Conservation (phyloP, 768 basidiomycete genomes). For the Boletus sp. region DNA sequence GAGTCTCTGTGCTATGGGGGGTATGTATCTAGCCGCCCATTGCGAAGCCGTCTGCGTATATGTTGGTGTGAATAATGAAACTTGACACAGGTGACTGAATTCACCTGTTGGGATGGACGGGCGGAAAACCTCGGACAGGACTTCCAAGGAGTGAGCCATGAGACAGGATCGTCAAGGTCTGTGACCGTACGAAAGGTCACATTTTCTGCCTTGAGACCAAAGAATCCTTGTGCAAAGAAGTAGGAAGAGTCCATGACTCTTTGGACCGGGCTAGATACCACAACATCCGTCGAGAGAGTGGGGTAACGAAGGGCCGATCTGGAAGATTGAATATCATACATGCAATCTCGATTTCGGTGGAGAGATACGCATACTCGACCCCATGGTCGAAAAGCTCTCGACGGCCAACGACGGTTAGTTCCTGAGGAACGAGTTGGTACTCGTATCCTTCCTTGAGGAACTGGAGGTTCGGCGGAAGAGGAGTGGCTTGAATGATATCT, state of each 20-base stretch:
- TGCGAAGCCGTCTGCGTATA: slow-evolving; percentile 16
- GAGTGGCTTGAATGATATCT: slow-evolving; percentile 22
- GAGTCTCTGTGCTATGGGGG: slow-evolving; percentile 34
- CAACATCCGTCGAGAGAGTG: slow-evolving; percentile 13
- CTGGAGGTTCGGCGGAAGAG: slow-evolving; percentile 32
- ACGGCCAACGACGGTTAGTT: slow-evolving; percentile 37
- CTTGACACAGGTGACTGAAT: neutral
- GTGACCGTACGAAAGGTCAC: slow-evolving; percentile 29
- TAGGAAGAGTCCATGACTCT: slow-evolving; percentile 39
- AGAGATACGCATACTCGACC: slow-evolving; percentile 27
- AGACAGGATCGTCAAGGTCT: slow-evolving; percentile 35
- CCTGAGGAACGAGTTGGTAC: slow-evolving; percentile 32
- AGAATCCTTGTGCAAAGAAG: slow-evolving; percentile 40
- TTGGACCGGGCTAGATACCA: slow-evolving; percentile 13
- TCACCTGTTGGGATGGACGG: slow-evolving; percentile 4
- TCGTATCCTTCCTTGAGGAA: slow-evolving; percentile 39
- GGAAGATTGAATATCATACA: neutral
- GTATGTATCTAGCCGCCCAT: slow-evolving; percentile 36
- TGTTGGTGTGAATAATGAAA: neutral
- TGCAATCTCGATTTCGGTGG: neutral
- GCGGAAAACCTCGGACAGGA: slow-evolving; percentile 31
- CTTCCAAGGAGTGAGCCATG: slow-evolving; percentile 42
- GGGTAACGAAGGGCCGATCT: slow-evolving; percentile 25
- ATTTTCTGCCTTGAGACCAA: slow-evolving; percentile 31
- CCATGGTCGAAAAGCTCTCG: slow-evolving; percentile 40